Evolutionary conservation across 1,139 yeast genomes (phyloP).

Genomic region (Saccharomycopsis hybrid): DNA sequence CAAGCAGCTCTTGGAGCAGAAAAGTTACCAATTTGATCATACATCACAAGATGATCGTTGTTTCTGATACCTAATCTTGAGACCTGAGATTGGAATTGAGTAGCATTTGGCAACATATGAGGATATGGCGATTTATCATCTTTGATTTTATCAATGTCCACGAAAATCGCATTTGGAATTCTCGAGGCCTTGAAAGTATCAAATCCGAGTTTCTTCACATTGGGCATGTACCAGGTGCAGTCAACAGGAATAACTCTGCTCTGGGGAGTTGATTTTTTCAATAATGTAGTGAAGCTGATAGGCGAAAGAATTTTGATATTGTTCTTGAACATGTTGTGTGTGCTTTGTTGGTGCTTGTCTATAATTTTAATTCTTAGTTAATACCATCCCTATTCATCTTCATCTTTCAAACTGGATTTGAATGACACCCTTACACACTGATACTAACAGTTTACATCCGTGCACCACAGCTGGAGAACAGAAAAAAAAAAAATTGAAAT

Average conservation of each 20-base stretch:
- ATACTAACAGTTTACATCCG: too few relatives aligned
- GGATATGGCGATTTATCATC: constrained; percentile 60
- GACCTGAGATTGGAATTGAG: constrained; percentile 48
- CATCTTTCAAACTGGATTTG: too few relatives aligned
- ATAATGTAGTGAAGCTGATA: too few relatives aligned
- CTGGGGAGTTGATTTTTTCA: too few relatives aligned
- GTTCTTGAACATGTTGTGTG: too few relatives aligned
- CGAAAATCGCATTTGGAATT: constrained; percentile 62
- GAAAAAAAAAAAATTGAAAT: too few relatives aligned
- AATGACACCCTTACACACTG: too few relatives aligned
- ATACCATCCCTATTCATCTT: too few relatives aligned
- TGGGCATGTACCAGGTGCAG: constrained; percentile 91
- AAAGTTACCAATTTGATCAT: constrained; percentile 79
- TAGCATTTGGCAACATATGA: constrained; percentile 75
- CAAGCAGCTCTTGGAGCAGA: constrained; percentile 89
- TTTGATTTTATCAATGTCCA: constrained; percentile 70
- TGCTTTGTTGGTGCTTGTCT: too few relatives aligned
- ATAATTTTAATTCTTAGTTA: too few relatives aligned
- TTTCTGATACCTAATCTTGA: constrained; percentile 36
- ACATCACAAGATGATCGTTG: constrained; percentile 65
- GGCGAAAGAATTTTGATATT: too few relatives aligned
- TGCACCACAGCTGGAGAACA: too few relatives aligned
- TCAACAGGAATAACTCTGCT: constrained; percentile 65
- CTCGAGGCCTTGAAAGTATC: constrained; percentile 53
- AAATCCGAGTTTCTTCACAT: constrained; percentile 50